Evolutionary conservation across 345 rosid genomes (phyloP).

Genomic region (Zanthoxylum bungeanum): DNA sequence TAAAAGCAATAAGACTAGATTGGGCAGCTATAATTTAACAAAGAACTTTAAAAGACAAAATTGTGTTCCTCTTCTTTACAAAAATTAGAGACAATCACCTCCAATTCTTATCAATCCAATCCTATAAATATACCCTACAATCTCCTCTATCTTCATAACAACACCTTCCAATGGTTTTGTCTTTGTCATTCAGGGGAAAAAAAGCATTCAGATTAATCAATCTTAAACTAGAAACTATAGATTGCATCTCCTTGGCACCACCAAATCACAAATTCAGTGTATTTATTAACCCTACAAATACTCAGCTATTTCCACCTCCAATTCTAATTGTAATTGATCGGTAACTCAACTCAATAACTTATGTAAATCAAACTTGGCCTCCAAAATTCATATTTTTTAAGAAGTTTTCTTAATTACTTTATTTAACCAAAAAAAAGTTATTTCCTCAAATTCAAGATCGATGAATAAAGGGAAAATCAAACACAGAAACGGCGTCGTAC

Average conservation of each 20-base stretch:
- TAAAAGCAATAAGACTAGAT: background rate
- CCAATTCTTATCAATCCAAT: background rate
- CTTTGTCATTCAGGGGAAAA: no score
- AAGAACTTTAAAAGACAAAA: background rate
- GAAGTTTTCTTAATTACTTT: background rate
- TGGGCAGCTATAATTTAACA: background rate
- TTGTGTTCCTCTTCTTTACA: background rate
- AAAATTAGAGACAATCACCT: background rate
- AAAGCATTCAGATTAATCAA: no score
- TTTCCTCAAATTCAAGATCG: background rate
- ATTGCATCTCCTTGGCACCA: background rate
- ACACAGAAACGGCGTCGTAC: background rate
- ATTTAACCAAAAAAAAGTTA: background rate
- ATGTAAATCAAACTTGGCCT: background rate
- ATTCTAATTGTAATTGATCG: background rate
- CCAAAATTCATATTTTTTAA: background rate
- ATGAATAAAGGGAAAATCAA: no score
- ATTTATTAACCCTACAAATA: background rate
- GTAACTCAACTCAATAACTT: background rate
- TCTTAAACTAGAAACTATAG: conserved; percentile 43
- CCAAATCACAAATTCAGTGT: no score
- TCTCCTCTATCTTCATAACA: background rate
- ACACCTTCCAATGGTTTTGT: no score
- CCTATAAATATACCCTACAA: no score
- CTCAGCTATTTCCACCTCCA: no score